Base-by-base conservation (phyloP, 306 rosid genomes). In the Cicer bijugum region DNA sequence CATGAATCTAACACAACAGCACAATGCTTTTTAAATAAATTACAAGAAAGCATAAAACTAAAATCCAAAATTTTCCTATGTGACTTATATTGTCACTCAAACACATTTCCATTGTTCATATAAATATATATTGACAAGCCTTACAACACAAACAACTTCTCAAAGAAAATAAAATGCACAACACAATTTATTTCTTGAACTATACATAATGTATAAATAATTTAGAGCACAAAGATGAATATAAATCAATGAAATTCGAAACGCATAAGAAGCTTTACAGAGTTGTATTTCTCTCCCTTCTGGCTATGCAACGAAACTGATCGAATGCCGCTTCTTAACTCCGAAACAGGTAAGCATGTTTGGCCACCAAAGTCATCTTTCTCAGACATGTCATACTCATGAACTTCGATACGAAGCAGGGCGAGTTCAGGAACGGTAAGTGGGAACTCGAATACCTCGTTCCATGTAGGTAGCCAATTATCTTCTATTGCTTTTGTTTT, bases 321-420 rank as follows among this genome's bases (percentile, higher is more conserved):
- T 50, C 97, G 93, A 66, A 95, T 87, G 64, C 99, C 99, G 4
- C 61, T 78, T 78, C 86, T 86, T 33, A 95, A 72, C 82, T 91
- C 99, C 2, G 80, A 67, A 17, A 95, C 83, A 2, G 99, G 99
- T 5, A 95, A 84, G 69, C 97, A 88, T 19, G 93, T 80, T 81
- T 95, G 99, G 66, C 99, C 99, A 53, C 97, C 99, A 38, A 95
- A 95, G 82, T 95, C 99, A 42, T 95, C 99, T 83, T 87, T 95
- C 71, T 95, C 97, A 9, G 99, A 91, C 97, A 90, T 82, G 91
- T 95, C 99, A 8, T 95, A 88, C 83, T 95, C 97, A 5, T 90
- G 99, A 78, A 92, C 99, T 86, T 95, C 99, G 5, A 95, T 79
- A 7, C 97, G 93, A 66, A 95, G 91, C 59, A 95, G 53, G 35